Evolutionary conservation across 2,329 filamentous ascomycete genomes (phyloP).

Genomic region (Coniochaeta sp.): DNA sequence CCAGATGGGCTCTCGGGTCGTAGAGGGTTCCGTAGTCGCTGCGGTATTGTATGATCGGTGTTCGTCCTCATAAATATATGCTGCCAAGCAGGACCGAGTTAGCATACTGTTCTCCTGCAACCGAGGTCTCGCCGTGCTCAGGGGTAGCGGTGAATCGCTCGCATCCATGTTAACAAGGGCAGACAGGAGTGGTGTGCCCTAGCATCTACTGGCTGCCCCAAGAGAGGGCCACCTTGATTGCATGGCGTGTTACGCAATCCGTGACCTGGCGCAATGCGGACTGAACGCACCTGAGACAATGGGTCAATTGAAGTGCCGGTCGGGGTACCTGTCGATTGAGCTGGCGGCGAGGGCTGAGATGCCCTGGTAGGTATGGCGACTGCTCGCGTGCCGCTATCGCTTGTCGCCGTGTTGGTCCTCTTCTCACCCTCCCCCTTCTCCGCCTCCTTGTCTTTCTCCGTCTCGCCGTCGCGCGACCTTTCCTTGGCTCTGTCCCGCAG

Average conservation of each 20-base stretch:
- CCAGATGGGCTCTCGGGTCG: slow-evolving; percentile 43
- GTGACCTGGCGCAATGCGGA: background rate
- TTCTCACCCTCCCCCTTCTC: background rate
- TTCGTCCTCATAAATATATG: slow-evolving; percentile 62
- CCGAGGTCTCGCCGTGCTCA: background rate
- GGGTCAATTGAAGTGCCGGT: background rate
- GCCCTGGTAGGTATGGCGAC: background rate
- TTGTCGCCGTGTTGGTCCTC: background rate
- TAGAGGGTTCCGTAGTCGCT: slow-evolving; percentile 44
- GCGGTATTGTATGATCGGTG: slow-evolving; percentile 50
- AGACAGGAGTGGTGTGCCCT: background rate
- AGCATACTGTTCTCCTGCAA: background rate
- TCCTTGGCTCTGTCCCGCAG: background rate
- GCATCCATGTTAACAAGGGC: background rate
- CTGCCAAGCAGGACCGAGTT: slow-evolving; percentile 13
- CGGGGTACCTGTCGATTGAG: background rate
- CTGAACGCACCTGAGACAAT: background rate
- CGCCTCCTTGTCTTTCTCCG: background rate
- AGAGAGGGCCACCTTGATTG: background rate
- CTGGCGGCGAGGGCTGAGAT: background rate
- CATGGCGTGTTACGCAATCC: background rate
- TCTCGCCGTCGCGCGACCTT: background rate
- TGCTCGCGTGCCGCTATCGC: background rate
- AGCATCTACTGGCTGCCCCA: background rate
- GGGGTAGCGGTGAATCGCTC: background rate